These are phyloP conservation scores for Paspalum notatum DNA, from an alignment of 176 grass and related monocot species.

Conservation along the genomic window DNA sequence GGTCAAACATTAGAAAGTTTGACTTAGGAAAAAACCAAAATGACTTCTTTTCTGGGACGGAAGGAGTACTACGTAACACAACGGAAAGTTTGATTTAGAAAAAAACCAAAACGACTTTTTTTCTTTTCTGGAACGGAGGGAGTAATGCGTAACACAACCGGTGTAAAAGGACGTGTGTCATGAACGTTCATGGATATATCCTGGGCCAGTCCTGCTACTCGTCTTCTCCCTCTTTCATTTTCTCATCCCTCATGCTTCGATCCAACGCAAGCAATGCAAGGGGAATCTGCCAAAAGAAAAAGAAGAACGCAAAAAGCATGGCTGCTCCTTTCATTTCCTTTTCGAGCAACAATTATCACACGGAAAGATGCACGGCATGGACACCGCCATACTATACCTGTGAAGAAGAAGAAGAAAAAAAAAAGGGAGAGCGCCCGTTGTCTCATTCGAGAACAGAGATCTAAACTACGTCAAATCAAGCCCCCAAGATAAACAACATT, in stretches of 20 bases:
- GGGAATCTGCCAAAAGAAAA: conserved; percentile 4
- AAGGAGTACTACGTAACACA: too few relatives aligned
- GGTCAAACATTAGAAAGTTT: too few relatives aligned
- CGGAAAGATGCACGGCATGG: not conserved
- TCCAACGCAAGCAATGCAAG: not conserved
- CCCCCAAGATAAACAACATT: not conserved
- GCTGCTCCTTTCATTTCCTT: conserved; percentile 10
- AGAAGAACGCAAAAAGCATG: not conserved
- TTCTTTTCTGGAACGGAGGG: too few relatives aligned
- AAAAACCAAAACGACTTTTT: too few relatives aligned
- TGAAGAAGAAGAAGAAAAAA: too few relatives aligned
- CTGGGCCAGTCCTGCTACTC: not conserved
- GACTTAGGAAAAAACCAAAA: too few relatives aligned
- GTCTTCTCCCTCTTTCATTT: not conserved
- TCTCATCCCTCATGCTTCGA: not conserved
- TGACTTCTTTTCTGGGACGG: too few relatives aligned
- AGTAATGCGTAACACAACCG: too few relatives aligned
- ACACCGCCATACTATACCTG: not conserved
- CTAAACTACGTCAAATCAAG: conserved; percentile 22
- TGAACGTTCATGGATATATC: not conserved
- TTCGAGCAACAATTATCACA: conserved; percentile 18
- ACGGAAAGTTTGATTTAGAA: too few relatives aligned
- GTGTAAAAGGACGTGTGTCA: not conserved
- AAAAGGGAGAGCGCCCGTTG: not conserved
- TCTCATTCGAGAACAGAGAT: not conserved